phyloP scores from a whole-genome alignment of 139 green algal species.

The Mesotaenium endlicherianum region DNA sequence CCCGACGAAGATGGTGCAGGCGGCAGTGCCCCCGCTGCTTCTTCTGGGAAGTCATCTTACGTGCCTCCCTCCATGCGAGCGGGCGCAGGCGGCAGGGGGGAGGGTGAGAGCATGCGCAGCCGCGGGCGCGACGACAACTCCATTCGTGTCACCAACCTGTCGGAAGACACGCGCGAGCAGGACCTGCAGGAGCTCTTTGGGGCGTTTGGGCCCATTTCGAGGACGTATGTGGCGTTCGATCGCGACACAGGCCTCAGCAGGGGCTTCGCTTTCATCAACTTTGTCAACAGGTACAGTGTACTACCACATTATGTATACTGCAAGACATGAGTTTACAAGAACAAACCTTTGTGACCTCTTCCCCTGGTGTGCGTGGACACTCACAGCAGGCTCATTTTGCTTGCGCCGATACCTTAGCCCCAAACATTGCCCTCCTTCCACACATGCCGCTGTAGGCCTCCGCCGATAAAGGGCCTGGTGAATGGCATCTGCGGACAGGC shows the following conservation, averaged over 20 bases:
- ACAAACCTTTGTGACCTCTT: too few relatives aligned
- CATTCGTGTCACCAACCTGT: constrained; percentile 95
- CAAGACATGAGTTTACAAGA: not conserved
- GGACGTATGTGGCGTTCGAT: constrained; percentile 95
- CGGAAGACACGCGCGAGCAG: constrained; percentile 87
- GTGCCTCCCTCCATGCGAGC: constrained; percentile 78
- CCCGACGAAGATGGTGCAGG: constrained; percentile 67
- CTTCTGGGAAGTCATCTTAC: constrained; percentile 66
- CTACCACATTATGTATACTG: not conserved
- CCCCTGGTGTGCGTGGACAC: too few relatives aligned
- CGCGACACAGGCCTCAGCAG: constrained; percentile 85
- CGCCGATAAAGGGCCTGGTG: too few relatives aligned
- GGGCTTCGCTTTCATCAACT: constrained; percentile 99
- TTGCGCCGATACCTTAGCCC: too few relatives aligned
- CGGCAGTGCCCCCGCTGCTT: constrained; percentile 1
- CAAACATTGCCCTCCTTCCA: too few relatives aligned
- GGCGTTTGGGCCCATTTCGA: constrained; percentile 86
- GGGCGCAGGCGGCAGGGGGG: constrained; percentile 26
- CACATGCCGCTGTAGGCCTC: too few relatives aligned
- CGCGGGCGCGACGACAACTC: constrained; percentile 87
- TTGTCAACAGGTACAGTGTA: constrained; percentile 61
- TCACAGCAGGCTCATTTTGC: too few relatives aligned
- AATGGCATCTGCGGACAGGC: too few relatives aligned
- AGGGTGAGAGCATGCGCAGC: constrained; percentile 55
- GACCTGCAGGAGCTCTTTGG: constrained; percentile 94